Evolutionary conservation across 176 grass and related monocot genomes (phyloP).

Genomic region (Rhipidocladum racemiflorum): DNA sequence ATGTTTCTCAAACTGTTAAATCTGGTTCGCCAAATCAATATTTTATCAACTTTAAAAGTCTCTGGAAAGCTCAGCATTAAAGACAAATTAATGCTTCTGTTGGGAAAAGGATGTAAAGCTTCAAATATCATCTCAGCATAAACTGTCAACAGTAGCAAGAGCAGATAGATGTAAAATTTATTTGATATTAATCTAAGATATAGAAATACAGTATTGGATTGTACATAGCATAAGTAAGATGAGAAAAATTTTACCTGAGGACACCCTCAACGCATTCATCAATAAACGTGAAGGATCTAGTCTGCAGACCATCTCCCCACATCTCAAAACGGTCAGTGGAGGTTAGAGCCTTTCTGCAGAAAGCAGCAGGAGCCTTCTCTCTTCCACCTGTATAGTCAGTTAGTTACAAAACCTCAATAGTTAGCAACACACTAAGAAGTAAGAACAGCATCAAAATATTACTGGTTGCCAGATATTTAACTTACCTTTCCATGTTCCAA

Average conservation of each 20-base stretch:
- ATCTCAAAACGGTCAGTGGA: constrained; percentile 48
- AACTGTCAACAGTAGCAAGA: neutral
- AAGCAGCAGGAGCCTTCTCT: constrained; percentile 63
- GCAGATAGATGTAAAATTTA: neutral
- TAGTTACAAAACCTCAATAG: neutral
- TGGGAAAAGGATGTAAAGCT: neutral
- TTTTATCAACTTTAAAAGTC: neutral
- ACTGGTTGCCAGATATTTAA: neutral
- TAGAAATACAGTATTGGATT: neutral
- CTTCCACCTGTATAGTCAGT: constrained; percentile 40
- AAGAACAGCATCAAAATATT: neutral
- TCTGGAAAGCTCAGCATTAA: neutral
- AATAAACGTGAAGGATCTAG: constrained; percentile 66
- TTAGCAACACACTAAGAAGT: constrained; percentile 6
- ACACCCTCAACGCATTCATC: constrained; percentile 75
- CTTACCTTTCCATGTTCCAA: constrained; percentile 95
- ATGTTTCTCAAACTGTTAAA: constrained; percentile 4
- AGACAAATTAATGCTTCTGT: neutral
- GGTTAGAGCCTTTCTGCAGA: constrained; percentile 56
- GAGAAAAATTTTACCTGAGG: constrained; percentile 32
- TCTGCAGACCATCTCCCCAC: constrained; percentile 61
- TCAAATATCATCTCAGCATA: neutral
- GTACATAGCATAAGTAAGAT: neutral
- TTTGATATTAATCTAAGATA: constrained; percentile 5
- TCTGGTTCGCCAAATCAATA: neutral